Conservation (phyloP, 192 early-diverging fungal species). For the Coemansia sp. region DNA sequence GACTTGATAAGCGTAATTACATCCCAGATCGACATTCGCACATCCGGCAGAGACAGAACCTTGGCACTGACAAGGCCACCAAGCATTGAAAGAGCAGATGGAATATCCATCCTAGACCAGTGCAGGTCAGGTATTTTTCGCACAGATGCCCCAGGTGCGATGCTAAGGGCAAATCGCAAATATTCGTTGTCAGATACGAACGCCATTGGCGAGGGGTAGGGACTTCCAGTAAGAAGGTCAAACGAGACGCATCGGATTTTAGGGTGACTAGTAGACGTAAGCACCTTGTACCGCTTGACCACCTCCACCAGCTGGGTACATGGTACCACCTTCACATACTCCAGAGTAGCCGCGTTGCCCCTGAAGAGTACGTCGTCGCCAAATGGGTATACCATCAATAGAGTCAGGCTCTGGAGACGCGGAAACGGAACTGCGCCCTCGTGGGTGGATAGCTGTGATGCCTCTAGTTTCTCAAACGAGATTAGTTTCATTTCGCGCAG, state of each 20-base stretch:
- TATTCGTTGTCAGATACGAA: neutral
- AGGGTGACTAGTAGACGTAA: neutral
- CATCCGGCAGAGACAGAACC: neutral
- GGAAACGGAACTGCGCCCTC: neutral
- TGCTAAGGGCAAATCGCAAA: neutral
- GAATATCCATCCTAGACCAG: neutral
- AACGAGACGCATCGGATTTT: neutral
- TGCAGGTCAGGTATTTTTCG: neutral
- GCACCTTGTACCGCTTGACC: neutral
- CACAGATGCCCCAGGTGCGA: neutral
- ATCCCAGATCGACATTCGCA: neutral
- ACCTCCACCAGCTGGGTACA: neutral
- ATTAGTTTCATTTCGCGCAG: neutral
- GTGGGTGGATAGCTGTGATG: neutral
- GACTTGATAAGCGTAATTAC: neutral
- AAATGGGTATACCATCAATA: neutral
- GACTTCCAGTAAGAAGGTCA: neutral
- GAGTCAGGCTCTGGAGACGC: neutral
- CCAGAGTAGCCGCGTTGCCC: neutral
- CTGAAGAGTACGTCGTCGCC: neutral
- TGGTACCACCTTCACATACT: neutral
- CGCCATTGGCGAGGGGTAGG: neutral
- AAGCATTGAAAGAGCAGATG: neutral
- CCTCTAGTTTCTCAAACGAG: neutral
- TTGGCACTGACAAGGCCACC: neutral